Evolutionary conservation across 768 basidiomycete species (phyloP).

Genomic region (Suillus weaverae): DNA sequence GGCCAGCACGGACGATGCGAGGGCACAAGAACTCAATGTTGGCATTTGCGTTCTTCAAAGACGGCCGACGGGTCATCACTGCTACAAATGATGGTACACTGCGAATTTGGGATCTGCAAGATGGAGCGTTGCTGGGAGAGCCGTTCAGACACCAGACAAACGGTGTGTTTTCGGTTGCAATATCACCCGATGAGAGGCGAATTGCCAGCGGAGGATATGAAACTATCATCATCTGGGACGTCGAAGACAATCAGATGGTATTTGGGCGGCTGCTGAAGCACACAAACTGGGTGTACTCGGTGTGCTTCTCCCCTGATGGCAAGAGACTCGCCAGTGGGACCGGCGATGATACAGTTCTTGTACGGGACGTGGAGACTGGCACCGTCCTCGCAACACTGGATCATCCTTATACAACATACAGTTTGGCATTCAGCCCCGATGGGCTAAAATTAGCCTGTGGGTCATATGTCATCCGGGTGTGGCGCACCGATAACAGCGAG

Average conservation of each 20-base stretch:
- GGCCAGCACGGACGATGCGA: not conserved
- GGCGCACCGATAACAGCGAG: not conserved
- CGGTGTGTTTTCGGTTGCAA: not conserved
- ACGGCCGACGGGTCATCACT: not conserved
- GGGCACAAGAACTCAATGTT: not conserved
- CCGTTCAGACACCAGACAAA: not conserved
- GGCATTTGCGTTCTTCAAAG: not conserved
- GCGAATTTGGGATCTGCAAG: not conserved
- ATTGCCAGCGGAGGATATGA: not conserved
- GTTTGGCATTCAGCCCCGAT: not conserved
- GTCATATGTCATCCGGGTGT: not conserved
- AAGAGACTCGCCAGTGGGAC: not conserved
- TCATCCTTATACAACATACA: fast-evolving
- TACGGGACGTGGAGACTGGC: not conserved
- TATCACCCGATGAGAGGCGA: not conserved
- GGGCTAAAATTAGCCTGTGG: not conserved
- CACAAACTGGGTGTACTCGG: not conserved
- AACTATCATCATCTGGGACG: not conserved
- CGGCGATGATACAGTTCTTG: not conserved
- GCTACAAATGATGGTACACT: not conserved
- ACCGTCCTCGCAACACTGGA: not conserved
- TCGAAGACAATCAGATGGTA: not conserved
- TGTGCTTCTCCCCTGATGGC: not conserved
- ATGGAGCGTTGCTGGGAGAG: not conserved
- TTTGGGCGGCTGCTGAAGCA: not conserved